Evolutionary conservation across 2,329 filamentous ascomycete genomes (phyloP), one percentile per base, ranked within the genome.

Genomic region (Trichoderma sp.): DNA sequence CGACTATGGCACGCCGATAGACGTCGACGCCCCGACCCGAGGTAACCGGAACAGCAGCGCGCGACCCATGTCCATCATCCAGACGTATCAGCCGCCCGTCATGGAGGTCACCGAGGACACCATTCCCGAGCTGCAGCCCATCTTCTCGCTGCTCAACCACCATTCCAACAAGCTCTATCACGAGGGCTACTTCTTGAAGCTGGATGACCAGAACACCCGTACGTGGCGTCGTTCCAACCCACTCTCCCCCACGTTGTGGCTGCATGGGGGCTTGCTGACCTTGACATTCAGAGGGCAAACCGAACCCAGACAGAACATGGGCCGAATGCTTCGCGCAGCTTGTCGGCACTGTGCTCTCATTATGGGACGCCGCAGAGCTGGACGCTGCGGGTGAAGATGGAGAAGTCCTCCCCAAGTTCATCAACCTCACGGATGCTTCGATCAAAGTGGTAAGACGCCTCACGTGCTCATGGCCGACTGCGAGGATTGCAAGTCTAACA

Each of bases 91-190:
- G 71, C 92, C 93, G 74, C 90, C 90, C 74, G 79, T 93, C 76
- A 93, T 96, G 89, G 91, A 96, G 73, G 84, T 95, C 69, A 87
- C 86, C 73, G 85, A 89, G 70, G 92, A 97, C 74, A 96, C 92
- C 34, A 88, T 95, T 68, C 93, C 95, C 44, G 95, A 99, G 82
- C 83, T 99, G 68, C 90, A 93, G 79, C 94, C 93, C 69, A 93
- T 98, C 72, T 98, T 98, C 78, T 91, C 87, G 67, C 95, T 92
- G 74, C 85, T 99, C 69, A 98, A 97, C 79, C 95, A 90, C 78
- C 95, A 99, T 77, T 90, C 88, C 65, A 97, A 97, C 78, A 98
- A 98, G 79, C 82, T 98, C 64, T 99, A 98, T 76, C 93, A 97
- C 71, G 95, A 99, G 79, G 95, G 95, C 44, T 99, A 98, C 74